A percentile compares a stretch with the other conserved stretches of the same genome.
phyloP scores from a whole-genome alignment of 495 filamentous ascomycete genomes.

The Neurospora africana region DNA sequence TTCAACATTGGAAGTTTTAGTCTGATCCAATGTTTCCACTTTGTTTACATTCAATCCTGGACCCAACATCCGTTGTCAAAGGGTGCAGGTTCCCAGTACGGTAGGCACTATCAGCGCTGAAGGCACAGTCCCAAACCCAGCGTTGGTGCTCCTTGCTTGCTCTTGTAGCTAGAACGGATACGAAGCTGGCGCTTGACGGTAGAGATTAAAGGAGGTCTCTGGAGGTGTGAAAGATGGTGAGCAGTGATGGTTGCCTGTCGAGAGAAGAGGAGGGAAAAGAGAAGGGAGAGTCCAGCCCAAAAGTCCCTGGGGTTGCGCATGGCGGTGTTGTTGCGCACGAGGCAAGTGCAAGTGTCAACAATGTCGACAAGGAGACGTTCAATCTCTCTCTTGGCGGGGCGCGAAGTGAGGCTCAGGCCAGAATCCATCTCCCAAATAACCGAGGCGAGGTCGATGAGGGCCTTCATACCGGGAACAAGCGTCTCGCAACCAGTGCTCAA shows the following conservation, averaged over 20 bases:
- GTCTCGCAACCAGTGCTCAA: conserved; percentile 95
- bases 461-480: conserved; percentile 97
- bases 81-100: no score
- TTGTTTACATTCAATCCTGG: no score
- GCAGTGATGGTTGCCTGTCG: background rate
- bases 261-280: background rate
- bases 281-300: background rate
- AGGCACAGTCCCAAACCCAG: conserved; percentile 99
- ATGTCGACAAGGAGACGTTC: background rate
- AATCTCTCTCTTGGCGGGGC: background rate
- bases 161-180: background rate
- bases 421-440: background rate
- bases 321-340: background rate
- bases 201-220: background rate
- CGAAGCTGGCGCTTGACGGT: background rate
- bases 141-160: conserved; percentile 67
- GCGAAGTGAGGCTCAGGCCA: background rate
- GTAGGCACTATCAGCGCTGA: conserved; percentile 92
- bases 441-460: conserved; percentile 62
- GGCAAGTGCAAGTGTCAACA: background rate
- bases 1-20: no score
- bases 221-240: background rate
- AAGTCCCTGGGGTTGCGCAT: background rate
- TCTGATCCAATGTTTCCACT: no score
- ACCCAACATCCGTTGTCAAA: no score